Evolutionary conservation across 768 basidiomycete genomes (phyloP), one percentile per base, ranked within the genome.

Genomic region (Tylopilus sp.): DNA sequence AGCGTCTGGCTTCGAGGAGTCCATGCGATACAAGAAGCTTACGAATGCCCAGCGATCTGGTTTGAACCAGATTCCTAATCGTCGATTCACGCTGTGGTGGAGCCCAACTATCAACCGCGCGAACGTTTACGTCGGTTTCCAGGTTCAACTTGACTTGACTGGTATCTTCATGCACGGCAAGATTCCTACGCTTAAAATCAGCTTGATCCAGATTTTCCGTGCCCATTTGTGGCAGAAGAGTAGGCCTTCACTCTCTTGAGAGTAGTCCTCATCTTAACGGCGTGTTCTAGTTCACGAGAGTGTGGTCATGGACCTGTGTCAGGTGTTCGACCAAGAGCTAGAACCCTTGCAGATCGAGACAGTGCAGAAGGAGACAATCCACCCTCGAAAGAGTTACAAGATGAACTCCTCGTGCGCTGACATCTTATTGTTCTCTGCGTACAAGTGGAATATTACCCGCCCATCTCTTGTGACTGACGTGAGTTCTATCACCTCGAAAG

Each of bases 381-480:
- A 97, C 71, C 96, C 96, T 63, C 90, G 96, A 74, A 98, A 98
- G 80, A 97, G 93, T 78, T 99, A 99, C 84, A 99, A 99, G 83
- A 98, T 99, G 97, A 99, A 99, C 75, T 97, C 94, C 9, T 96
- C 94, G n/a, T 98, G 96, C 59, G 96, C 96, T 47, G 97, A 99
- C 66, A 96, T 99, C 66, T 78, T 99, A 19, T 78, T 99, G 46
- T 98, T 99, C 83, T 97, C 94, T 13, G 89, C 91, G 1, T 90
- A 92, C 71, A 93, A 92, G 83, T 99, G 97, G 97, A 98, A 97
- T 71, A 97, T 98, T 55, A 85, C 95, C 6, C 85, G 96, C 19
- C 97, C 97, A 2, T 96, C 93, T 4, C 84, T 99, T 24, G 87
- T 95, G 24, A 95, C 94, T 8, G 96, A 99, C 64, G 90, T 89